These are phyloP conservation scores for Hyphopichia homilentoma DNA, from an alignment of 805 yeast species.

Conservation along the genomic window DNA sequence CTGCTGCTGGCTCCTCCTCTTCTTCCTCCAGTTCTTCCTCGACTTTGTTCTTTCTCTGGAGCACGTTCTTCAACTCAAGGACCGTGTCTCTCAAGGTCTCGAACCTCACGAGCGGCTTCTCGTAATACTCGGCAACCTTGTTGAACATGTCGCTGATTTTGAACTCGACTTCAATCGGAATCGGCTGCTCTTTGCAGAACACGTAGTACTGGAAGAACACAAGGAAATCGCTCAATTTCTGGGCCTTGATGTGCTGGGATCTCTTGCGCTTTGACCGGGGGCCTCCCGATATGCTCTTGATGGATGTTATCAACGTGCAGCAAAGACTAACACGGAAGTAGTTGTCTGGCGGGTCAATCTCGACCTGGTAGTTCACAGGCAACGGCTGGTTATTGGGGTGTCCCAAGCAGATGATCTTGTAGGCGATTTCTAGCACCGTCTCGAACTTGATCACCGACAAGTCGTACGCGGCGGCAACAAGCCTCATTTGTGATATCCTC, in stretches of 20 bases:
- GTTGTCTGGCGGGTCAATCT: conserved; percentile 61
- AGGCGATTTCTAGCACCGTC: conserved; percentile 49
- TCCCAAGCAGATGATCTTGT: conserved; percentile 60
- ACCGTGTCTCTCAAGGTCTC: too few species aligned
- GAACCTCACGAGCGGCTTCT: too few species aligned
- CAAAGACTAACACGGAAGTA: conserved; percentile 66
- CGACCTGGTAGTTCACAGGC: conserved; percentile 47
- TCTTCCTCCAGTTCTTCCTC: conserved; percentile 11
- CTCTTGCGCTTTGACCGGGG: conserved; percentile 4
- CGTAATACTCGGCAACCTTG: conserved; percentile 9
- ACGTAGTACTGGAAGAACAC: conserved; percentile 70
- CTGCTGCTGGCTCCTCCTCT: conserved; percentile 6
- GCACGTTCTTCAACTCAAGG: too few species aligned
- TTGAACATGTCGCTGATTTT: conserved; percentile 44
- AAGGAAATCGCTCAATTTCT: conserved; percentile 29
- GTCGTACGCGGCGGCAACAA: conserved; percentile 56
- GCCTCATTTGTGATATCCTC: conserved; percentile 58
- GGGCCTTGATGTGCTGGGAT: conserved; percentile 1
- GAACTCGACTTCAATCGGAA: conserved; percentile 62
- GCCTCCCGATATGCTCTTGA: conserved; percentile 9
- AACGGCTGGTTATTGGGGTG: conserved; percentile 51
- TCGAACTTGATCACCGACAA: conserved; percentile 41
- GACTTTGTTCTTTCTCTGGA: conserved; percentile 8
- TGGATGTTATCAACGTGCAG: conserved; percentile 21
- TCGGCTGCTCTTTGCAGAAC: conserved; percentile 54